A percentile compares a stretch with the other conserved stretches of the same genome.
phyloP scores from a whole-genome alignment of 75 land plant genomes.

The Selaginella tamariscina region DNA sequence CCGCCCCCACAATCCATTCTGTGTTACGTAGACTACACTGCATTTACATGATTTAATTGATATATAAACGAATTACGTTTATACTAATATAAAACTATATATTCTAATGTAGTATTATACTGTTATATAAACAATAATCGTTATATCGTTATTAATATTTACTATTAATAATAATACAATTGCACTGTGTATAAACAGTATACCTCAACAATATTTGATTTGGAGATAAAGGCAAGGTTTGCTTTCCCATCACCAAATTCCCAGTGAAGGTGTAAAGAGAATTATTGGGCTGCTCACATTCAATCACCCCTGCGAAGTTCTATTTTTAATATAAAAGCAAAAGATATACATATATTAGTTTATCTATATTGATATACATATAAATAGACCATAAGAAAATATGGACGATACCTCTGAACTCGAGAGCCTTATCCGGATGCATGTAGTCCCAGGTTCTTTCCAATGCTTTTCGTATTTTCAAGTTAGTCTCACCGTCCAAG shows the following conservation, averaged over 20 bases:
- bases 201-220: constrained; percentile 85
- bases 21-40: constrained; percentile 98
- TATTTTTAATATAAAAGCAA: too few relatives aligned
- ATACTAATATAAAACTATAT: too few relatives aligned
- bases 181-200: constrained; percentile 10
- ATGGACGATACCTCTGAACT: constrained; percentile 59
- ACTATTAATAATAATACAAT: not conserved
- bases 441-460: constrained; percentile 97
- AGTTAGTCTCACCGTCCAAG: constrained; percentile 96
- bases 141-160: not conserved
- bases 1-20: constrained; percentile 79
- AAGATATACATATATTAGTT: not conserved
- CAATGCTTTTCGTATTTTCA: constrained; percentile 92
- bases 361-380: not conserved
- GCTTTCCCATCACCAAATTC: constrained; percentile 67
- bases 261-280: constrained; percentile 97
- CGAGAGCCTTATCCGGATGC: constrained; percentile 59
- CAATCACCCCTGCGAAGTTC: constrained; percentile 62
- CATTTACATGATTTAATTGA: not conserved
- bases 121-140: not conserved
- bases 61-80: too few relatives aligned
- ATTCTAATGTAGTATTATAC: too few relatives aligned
- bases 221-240: constrained; percentile 82
- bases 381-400: not conserved
- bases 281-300: constrained; percentile 97